Conservation (phyloP, 306 rosid genomes). For the Ormosia emarginata region DNA sequence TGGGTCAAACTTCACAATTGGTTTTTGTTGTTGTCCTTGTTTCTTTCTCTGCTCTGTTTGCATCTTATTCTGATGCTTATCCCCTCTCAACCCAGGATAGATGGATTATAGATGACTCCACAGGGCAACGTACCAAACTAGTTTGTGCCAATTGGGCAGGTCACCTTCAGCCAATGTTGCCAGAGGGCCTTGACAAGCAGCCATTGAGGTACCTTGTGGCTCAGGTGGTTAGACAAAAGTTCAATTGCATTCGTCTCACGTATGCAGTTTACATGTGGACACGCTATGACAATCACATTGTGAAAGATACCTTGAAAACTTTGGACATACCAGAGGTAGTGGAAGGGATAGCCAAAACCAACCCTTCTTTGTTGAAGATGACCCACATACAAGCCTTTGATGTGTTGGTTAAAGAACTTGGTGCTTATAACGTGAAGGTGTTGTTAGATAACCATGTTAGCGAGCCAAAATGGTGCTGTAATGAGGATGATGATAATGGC, state of each 20-base stretch:
- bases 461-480: constrained; percentile 54
- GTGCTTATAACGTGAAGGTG: constrained; percentile 34
- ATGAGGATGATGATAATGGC: constrained; percentile 49
- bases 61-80: constrained; percentile 2
- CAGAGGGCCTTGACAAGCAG: constrained; percentile 46
- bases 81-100: constrained; percentile 41
- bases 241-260: constrained; percentile 51
- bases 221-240: neutral
- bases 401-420: constrained; percentile 31
- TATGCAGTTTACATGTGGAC: constrained; percentile 58
- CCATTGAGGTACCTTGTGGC: constrained; percentile 33
- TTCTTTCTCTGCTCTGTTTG: neutral
- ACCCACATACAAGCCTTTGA: constrained; percentile 35
- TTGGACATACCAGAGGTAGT: constrained; percentile 19
- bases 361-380: constrained; percentile 32
- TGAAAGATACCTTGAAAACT: neutral
- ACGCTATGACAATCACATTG: neutral
- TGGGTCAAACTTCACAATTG: neutral
- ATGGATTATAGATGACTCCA: constrained; percentile 47
- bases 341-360: constrained; percentile 24
- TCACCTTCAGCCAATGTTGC: constrained; percentile 47
- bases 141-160: constrained; percentile 45
- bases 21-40: neutral
- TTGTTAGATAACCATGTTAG: constrained; percentile 59
- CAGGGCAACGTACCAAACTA: constrained; percentile 37